Base-by-base conservation (phyloP, 805 yeast species). In the Wickerhamomyces chaumierensis region DNA sequence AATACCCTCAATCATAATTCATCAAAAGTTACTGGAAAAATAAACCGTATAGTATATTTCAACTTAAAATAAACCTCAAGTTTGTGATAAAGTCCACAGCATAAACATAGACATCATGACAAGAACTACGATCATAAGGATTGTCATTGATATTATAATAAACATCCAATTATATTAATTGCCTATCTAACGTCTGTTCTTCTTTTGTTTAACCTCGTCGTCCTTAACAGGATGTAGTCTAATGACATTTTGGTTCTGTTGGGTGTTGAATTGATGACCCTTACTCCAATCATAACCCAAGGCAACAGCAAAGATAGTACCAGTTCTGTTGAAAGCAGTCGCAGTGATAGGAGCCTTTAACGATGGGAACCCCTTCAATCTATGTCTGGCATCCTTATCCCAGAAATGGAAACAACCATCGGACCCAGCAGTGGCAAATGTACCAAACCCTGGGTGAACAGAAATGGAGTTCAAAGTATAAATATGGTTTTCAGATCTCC, bases 241-340 rank as follows among this genome's bases (percentile, higher is more conserved):
- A 44, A 92, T 75, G 39, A 74, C 66, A 46, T 74, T 82, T 16
- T 92, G 86, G 51, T 75, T 75, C 47, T 80, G 86, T 3, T 76
- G 81, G 34, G 78, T 72, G 63, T 84, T 86, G 51, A 70, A 81
- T 55, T 71, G 78, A 58, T 81, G 71, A n/a, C 94, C 95, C 56
- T 87, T 87, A 42, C 86, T 73, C 98, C 98, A 92, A 57, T 92
- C 98, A 61, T 92, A 90, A 45, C 94, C 78, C 43, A 85, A 57
- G 2, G 96, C 95, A 55, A 92, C 86, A 3, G 96, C 97, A 58
- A 83, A 78, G 11, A 92, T 75, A 25, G 76, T 59, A 38, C 98
- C 98, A 36, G 68, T 77, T 46, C 84, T 69, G 62, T 86, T 92
- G 66, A 90, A 92, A 4, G 78, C 77, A 2, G 87, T 71, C 31